phyloP scores from a whole-genome alignment of 73 alveolate genomes.

The Uronychia setigera region DNA sequence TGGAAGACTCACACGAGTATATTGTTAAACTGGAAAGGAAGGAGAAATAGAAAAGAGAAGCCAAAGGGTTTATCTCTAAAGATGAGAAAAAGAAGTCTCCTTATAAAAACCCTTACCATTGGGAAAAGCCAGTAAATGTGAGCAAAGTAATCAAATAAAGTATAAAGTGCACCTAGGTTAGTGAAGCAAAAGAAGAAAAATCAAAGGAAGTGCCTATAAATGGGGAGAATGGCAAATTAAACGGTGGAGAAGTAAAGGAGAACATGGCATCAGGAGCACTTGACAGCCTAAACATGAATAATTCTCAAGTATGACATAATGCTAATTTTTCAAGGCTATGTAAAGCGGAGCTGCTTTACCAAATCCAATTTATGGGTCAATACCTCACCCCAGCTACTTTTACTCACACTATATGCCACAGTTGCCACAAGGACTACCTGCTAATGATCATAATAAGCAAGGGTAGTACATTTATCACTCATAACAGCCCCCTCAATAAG shows the following conservation, averaged over 20 bases:
- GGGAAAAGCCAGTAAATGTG: background rate
- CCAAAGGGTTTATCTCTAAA: background rate
- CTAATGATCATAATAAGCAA: too few species aligned
- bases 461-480: too few species aligned
- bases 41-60: slow-evolving; percentile 49
- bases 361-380: too few species aligned
- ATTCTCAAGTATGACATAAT: too few species aligned
- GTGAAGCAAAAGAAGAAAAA: background rate
- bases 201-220: background rate
- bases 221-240: background rate
- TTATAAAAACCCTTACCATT: background rate
- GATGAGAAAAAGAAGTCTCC: background rate
- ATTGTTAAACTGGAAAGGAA: slow-evolving; percentile 87
- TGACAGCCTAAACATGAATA: background rate
- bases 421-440: too few species aligned
- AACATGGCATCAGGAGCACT: background rate
- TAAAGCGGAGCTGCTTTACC: too few species aligned
- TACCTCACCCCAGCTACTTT: too few species aligned
- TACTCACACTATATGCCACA: too few species aligned
- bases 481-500: too few species aligned
- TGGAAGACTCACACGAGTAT: slow-evolving; percentile 93
- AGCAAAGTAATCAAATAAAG: background rate
- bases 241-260: background rate
- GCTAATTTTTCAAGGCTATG: too few species aligned
- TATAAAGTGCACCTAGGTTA: background rate